phyloP scores from a whole-genome alignment of 192 early-diverging fungal genomes.

The Dissophora globulifera region DNA sequence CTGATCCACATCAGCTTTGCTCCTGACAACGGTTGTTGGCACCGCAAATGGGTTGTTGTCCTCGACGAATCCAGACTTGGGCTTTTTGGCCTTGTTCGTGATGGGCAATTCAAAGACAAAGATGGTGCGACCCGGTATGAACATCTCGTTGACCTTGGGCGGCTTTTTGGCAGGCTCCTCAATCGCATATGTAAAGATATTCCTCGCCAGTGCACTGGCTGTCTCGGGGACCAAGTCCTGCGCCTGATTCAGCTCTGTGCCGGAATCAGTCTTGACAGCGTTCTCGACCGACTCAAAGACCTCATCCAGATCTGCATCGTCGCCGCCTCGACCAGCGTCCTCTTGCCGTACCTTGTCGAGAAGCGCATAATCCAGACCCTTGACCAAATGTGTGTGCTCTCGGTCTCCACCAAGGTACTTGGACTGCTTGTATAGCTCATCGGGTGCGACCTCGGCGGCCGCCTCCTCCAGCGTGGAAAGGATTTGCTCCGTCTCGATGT shows the following conservation, averaged over 20 bases:
- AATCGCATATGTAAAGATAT: slow-evolving; percentile 60
- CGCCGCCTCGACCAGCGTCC: slow-evolving; percentile 53
- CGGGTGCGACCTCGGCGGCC: slow-evolving; percentile 57
- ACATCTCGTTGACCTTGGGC: slow-evolving; percentile 72
- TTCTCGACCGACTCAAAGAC: slow-evolving; percentile 53
- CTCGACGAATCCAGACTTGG: slow-evolving; percentile 56
- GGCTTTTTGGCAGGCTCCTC: slow-evolving; percentile 48
- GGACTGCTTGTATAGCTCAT: slow-evolving; percentile 75
- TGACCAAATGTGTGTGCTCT: slow-evolving; percentile 91
- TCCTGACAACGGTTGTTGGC: slow-evolving; percentile 80
- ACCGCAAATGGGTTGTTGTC: slow-evolving; percentile 64
- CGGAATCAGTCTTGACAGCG: slow-evolving; percentile 33
- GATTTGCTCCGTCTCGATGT: slow-evolving; percentile 71
- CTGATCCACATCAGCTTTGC: slow-evolving; percentile 72
- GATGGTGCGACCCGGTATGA: slow-evolving; percentile 80
- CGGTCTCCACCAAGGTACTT: slow-evolving; percentile 91
- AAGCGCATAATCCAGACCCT: slow-evolving; percentile 89
- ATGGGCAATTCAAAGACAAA: slow-evolving; percentile 73
- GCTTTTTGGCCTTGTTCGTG: slow-evolving; percentile 31
- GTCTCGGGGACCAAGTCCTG: slow-evolving; percentile 55
- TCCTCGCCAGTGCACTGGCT: slow-evolving; percentile 54
- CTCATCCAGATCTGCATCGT: slow-evolving; percentile 55
- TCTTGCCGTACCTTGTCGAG: slow-evolving; percentile 79
- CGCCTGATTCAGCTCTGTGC: slow-evolving; percentile 7
- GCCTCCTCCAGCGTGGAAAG: slow-evolving; percentile 55